These are phyloP conservation scores for Mycena capillaripes DNA, from an alignment of 768 basidiomycete species.

Conservation along the genomic window DNA sequence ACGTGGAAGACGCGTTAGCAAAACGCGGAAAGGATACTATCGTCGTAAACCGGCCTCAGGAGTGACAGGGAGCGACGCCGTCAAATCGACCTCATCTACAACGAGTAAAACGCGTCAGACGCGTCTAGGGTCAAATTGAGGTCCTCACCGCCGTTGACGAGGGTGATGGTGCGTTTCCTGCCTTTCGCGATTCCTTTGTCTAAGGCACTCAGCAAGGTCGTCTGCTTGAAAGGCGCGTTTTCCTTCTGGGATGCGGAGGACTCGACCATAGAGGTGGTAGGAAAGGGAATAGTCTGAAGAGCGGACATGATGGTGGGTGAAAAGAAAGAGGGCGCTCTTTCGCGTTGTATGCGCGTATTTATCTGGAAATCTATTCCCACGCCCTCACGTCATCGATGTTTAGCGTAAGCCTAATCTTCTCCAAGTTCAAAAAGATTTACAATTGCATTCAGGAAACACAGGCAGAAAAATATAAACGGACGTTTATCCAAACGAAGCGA, in stretches of 20 bases:
- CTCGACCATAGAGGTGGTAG: constrained; percentile 10
- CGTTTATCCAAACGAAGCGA: not conserved
- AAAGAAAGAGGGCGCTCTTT: not conserved
- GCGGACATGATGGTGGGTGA: constrained; percentile 25
- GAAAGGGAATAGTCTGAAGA: constrained; percentile 24
- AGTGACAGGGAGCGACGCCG: constrained; percentile 40
- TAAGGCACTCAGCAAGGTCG: constrained; percentile 35
- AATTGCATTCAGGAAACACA: too few relatives aligned
- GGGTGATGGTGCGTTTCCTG: constrained; percentile 36
- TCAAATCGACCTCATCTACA: constrained; percentile 45
- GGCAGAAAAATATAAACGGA: too few relatives aligned
- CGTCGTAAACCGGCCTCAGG: constrained; percentile 33
- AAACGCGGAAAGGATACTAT: not conserved
- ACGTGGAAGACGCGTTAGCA: constrained; percentile 41
- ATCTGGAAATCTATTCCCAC: not conserved
- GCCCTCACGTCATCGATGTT: not conserved
- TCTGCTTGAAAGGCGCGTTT: constrained; percentile 35
- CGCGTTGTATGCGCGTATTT: not conserved
- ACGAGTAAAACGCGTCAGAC: constrained; percentile 8
- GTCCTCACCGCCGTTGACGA: constrained; percentile 39
- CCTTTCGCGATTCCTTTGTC: constrained; percentile 39
- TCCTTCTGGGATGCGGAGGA: constrained; percentile 26
- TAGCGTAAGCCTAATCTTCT: too few relatives aligned
- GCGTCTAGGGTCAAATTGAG: not conserved
- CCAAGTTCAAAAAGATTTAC: too few relatives aligned